Evolutionary conservation across 352 stramenopile genomes (phyloP).

Genomic region (Heterotrichella gracilis): DNA sequence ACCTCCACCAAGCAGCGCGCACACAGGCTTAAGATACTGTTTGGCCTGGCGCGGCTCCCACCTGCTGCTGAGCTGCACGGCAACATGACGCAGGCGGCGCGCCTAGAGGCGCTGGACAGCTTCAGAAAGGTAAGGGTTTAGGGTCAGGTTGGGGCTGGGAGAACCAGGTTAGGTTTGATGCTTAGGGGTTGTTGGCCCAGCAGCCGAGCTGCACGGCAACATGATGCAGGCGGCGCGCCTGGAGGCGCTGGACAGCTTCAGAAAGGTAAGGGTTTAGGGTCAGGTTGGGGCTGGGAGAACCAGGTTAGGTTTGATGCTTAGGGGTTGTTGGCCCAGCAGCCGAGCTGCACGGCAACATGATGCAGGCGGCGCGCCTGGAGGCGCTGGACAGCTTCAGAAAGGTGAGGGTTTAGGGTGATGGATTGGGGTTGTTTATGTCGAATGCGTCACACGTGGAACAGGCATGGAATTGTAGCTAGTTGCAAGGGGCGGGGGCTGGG

Average conservation of each 20-base stretch:
- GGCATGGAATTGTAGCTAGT: too few species aligned
- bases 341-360: conserved; percentile 87
- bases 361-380: conserved; percentile 67
- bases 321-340: too few species aligned
- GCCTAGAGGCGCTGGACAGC: conserved; percentile 63
- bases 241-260: conserved; percentile 69
- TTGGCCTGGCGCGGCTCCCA: conserved; percentile 50
- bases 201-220: conserved; percentile 85
- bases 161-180: too few species aligned
- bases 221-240: conserved; percentile 72
- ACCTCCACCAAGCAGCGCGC: conserved; percentile 84
- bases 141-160: too few species aligned
- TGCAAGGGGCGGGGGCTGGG: too few species aligned
- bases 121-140: conserved; percentile 67
- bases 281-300: too few species aligned
- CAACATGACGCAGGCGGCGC: conserved; percentile 74
- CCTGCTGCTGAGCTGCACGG: conserved; percentile 86
- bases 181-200: too few species aligned
- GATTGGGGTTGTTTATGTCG: too few species aligned
- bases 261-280: conserved; percentile 53
- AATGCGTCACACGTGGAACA: too few species aligned
- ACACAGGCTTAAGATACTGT: conserved; percentile 79
- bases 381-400: conserved; percentile 69
- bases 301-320: too few species aligned
- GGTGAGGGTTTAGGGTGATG: too few species aligned